Percentiles rank a stretch among this genome's conserved stretches.
phyloP scores from a whole-genome alignment of 1,284 basidiomycete genomes.

The Microbotryomycetes sp. region DNA sequence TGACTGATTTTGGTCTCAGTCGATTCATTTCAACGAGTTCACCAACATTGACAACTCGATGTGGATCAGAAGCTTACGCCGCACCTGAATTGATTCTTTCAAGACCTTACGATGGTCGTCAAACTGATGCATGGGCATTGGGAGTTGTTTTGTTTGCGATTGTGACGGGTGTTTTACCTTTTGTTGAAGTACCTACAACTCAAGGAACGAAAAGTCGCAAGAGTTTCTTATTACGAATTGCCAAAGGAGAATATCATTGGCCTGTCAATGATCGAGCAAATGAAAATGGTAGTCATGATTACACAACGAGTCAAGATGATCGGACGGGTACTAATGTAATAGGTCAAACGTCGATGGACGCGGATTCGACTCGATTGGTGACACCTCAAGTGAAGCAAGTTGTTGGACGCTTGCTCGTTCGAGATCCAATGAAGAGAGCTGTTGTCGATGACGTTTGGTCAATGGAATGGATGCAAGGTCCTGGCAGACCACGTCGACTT shows the following conservation, averaged over 20 bases:
- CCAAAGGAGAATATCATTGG: slow-evolving; percentile 68
- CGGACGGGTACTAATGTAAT: background rate
- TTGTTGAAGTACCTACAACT: slow-evolving; percentile 45
- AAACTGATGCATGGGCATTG: slow-evolving; percentile 84
- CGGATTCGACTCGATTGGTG: slow-evolving; percentile 42
- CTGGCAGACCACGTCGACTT: slow-evolving; percentile 33
- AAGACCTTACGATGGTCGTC: slow-evolving; percentile 69
- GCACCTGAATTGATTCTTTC: slow-evolving; percentile 82
- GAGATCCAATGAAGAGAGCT: slow-evolving; percentile 59
- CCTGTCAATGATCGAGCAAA: slow-evolving; percentile 41
- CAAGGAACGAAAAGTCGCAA: slow-evolving; percentile 32
- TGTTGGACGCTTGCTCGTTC: slow-evolving; percentile 58
- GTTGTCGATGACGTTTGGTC: slow-evolving; percentile 60
- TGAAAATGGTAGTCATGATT: background rate
- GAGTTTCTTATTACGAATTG: slow-evolving; percentile 60
- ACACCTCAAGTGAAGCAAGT: slow-evolving; percentile 52
- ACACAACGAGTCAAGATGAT: slow-evolving; percentile 38
- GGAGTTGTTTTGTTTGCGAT: slow-evolving; percentile 77
- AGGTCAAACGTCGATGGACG: background rate
- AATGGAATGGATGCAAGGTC: slow-evolving; percentile 56
- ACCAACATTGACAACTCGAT: slow-evolving; percentile 73
- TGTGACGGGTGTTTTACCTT: slow-evolving; percentile 58
- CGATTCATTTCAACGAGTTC: slow-evolving; percentile 68
- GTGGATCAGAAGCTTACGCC: slow-evolving; percentile 85
- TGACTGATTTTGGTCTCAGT: slow-evolving; percentile 85